Conservation (phyloP, 352 stramenopile genomes). For the Phytophthora rubi region DNA sequence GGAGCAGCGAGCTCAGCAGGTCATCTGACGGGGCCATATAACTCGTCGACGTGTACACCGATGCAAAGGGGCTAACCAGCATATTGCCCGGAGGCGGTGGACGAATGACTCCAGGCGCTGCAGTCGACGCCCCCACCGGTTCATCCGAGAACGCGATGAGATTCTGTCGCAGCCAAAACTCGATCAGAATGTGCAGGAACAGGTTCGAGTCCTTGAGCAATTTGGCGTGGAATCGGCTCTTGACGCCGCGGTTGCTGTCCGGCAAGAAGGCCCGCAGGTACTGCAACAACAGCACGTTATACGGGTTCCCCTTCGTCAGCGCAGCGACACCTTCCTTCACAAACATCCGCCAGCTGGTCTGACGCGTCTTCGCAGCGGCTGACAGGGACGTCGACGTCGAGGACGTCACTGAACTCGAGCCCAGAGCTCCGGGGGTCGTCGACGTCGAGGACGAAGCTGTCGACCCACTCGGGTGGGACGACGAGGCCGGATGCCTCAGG, state of each 20-base stretch:
- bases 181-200: conserved; percentile 87
- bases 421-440: conserved; percentile 4
- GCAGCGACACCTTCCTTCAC: conserved; percentile 66
- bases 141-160: conserved; percentile 85
- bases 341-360: conserved; percentile 78
- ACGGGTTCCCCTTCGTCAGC: conserved; percentile 77
- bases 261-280: conserved; percentile 85
- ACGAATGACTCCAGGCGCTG: conserved; percentile 25
- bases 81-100: conserved; percentile 31
- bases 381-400: conserved; percentile 61
- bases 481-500: conserved; percentile 75
- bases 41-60: conserved; percentile 80
- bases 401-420: conserved; percentile 47
- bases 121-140: conserved; percentile 31
- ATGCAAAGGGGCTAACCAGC: conserved; percentile 70
- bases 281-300: conserved; percentile 85
- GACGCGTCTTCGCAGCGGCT: conserved; percentile 57
- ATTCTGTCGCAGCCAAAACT: conserved; percentile 91
- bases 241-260: conserved; percentile 59
- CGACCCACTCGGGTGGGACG: conserved; percentile 65
- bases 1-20: conserved; percentile 75
- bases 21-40: conserved; percentile 89
- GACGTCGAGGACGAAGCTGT: conserved; percentile 12
- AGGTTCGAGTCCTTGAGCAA: conserved; percentile 80
- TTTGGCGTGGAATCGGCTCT: conserved; percentile 83